phyloP scores from a whole-genome alignment of 139 green algal genomes.

The Chlorella vulgaris region DNA sequence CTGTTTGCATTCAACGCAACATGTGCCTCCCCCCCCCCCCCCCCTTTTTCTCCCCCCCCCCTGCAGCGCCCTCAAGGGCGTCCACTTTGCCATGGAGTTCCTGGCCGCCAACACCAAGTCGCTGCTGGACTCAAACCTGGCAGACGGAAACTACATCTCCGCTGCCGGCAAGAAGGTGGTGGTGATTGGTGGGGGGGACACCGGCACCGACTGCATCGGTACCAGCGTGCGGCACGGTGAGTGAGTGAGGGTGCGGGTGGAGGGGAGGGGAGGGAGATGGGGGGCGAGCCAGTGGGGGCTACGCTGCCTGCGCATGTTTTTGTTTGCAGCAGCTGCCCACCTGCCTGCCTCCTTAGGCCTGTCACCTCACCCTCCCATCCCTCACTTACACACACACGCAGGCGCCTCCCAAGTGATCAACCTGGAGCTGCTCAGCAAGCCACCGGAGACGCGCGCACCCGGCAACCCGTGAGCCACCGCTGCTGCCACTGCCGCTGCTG shows the following conservation, averaged over 20 bases:
- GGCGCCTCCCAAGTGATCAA: constrained; percentile 84
- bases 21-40: not conserved
- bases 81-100: constrained; percentile 99
- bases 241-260: not conserved
- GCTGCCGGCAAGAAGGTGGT: constrained; percentile 92
- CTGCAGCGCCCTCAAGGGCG: constrained; percentile 61
- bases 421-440: constrained; percentile 91
- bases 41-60: not conserved
- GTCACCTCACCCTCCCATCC: not conserved
- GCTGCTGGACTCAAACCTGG: constrained; percentile 84
- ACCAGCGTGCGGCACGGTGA: constrained; percentile 84
- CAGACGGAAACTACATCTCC: constrained; percentile 89
- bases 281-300: not conserved
- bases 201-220: constrained; percentile 97
- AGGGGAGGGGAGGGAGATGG: not conserved
- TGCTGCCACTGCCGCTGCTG: too few species aligned
- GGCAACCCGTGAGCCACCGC: too few species aligned
- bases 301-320: too few species aligned
- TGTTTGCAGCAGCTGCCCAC: too few species aligned
- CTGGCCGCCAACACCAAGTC: constrained; percentile 91
- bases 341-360: not conserved
- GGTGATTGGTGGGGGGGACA: constrained; percentile 97
- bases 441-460: constrained; percentile 70
- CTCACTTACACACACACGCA: not conserved
- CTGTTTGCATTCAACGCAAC: not conserved